A percentile compares a stretch with the other conserved stretches of the same genome.
phyloP scores from a whole-genome alignment of 768 basidiomycete species.

The Kwoniella heveanensis region DNA sequence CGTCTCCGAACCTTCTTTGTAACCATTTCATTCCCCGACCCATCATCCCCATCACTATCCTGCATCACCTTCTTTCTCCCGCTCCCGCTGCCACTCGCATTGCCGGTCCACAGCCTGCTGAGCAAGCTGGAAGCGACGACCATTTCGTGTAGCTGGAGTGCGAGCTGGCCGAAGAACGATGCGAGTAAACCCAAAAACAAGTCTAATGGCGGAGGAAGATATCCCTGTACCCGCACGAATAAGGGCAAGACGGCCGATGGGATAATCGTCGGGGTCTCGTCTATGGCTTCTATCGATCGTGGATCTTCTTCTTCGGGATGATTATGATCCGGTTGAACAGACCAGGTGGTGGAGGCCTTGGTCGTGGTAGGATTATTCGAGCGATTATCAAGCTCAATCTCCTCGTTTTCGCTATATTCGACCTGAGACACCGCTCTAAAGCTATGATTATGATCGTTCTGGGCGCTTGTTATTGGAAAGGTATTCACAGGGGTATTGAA shows the following conservation, averaged over 20 bases:
- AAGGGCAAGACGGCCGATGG: neutral
- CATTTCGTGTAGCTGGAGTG: neutral
- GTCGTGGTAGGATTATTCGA: no score
- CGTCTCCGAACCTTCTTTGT: slow-evolving; percentile 10
- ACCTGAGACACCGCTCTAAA: no score
- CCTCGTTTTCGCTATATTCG: no score
- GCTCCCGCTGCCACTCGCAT: neutral
- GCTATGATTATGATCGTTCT: no score
- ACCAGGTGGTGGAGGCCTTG: no score
- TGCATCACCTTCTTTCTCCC: neutral
- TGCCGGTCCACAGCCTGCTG: neutral
- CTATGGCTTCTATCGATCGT: no score
- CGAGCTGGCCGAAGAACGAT: slow-evolving; percentile 1
- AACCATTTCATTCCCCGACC: slow-evolving; percentile 2
- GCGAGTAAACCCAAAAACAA: neutral
- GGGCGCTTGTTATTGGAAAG: no score
- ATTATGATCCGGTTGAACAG: no score
- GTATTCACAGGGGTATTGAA: neutral
- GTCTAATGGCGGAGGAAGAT: neutral
- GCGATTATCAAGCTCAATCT: no score
- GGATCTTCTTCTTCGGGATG: no score
- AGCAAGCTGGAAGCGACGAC: neutral
- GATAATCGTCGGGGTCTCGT: no score
- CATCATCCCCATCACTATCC: slow-evolving; percentile 3
- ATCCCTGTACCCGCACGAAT: neutral